Base-by-base conservation (phyloP, 2,329 filamentous ascomycete genomes). In the Aureobasidium pullulans region DNA sequence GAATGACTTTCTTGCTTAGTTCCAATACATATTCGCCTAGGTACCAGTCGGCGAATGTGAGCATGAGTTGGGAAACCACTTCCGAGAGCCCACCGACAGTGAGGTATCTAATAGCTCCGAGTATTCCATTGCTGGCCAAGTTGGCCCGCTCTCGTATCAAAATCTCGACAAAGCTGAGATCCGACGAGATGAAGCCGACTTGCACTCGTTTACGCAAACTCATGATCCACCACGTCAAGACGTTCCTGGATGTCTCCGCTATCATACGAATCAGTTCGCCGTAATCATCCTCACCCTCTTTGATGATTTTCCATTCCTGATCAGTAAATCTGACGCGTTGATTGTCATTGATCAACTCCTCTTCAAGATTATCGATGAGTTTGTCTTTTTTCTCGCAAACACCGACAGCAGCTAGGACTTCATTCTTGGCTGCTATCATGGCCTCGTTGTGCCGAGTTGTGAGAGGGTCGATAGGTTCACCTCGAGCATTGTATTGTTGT, bases 391-490 rank as follows among this genome's bases (percentile, higher is more conserved):
- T 68, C 64, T 77, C 75, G 0, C 79, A 74, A 1, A 79, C 76
- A 19, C 77, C 77, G 9, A 79, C 75, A 0, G 77, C 72, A 19
- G 73, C 75, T 5, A 79, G 70, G 1, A 78, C 73, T 62, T 77
- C 75, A 47, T 80, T 80, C 59, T 77, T 75, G 7, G 77, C 76
- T 56, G 73, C 70, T 54, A 77, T 70, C 39, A 77, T 67, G 31
- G 67, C 69, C 36, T 73, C 69, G 36, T 73, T 74, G 57, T 73
- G 71, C 6, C 70, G 68, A 31, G 71, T 72, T 10, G 73, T 72
- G 37, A 68, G 65, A 10, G 73, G 71, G 54, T 77, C 77, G 64
- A 73, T 66, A 4, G 77, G 76, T 42, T 73, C 72, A 16, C 76
- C 76, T 61, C 74, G 73, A 40, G 71, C 66, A 62, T 79, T 75